Evolutionary conservation across 177 flowering plant species (phyloP).

Genomic region (Vitis hybrid): DNA sequence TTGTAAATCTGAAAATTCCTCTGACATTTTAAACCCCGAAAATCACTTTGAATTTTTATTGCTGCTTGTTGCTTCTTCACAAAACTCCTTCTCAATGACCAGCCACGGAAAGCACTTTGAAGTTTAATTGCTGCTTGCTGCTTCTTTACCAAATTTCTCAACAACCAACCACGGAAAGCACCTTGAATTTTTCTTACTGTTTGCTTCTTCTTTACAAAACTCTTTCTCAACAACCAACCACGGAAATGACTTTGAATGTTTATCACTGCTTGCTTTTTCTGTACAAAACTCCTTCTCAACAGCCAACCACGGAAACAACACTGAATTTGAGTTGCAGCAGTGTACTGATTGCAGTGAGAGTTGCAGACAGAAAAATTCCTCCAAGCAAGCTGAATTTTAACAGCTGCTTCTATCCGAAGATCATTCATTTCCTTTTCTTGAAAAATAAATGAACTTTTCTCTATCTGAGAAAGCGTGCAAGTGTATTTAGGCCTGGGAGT

Average conservation of each 20-base stretch:
- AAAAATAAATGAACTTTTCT: constrained; percentile 14
- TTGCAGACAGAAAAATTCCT: constrained; percentile 16
- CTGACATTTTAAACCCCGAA: too few relatives aligned
- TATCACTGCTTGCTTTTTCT: constrained; percentile 29
- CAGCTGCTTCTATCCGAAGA: constrained; percentile 29
- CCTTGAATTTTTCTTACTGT: constrained; percentile 44
- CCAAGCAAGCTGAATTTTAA: constrained; percentile 47
- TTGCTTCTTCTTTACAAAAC: constrained; percentile 10
- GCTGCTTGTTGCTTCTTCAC: too few relatives aligned
- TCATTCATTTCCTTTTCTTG: constrained; percentile 9
- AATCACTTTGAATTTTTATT: too few relatives aligned
- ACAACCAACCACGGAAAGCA: constrained; percentile 16
- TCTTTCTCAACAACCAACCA: too few relatives aligned
- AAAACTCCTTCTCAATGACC: too few relatives aligned
- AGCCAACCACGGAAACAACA: constrained; percentile 40
- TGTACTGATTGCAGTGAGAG: constrained; percentile 18
- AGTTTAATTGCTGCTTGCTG: too few relatives aligned
- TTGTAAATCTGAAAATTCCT: constrained; percentile 5
- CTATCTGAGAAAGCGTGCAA: constrained; percentile 9
- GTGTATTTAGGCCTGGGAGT: constrained; percentile 19
- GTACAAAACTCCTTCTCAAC: constrained; percentile 26
- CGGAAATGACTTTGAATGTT: constrained; percentile 13
- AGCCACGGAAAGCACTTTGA: too few relatives aligned
- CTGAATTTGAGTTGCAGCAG: constrained; percentile 61
- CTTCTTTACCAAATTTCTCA: constrained; percentile 21